Percentiles rank a stretch among this genome's conserved stretches.
Evolutionary conservation across 2,329 filamentous ascomycete species (phyloP).

Genomic region (Neofusicoccum cordaticola): DNA sequence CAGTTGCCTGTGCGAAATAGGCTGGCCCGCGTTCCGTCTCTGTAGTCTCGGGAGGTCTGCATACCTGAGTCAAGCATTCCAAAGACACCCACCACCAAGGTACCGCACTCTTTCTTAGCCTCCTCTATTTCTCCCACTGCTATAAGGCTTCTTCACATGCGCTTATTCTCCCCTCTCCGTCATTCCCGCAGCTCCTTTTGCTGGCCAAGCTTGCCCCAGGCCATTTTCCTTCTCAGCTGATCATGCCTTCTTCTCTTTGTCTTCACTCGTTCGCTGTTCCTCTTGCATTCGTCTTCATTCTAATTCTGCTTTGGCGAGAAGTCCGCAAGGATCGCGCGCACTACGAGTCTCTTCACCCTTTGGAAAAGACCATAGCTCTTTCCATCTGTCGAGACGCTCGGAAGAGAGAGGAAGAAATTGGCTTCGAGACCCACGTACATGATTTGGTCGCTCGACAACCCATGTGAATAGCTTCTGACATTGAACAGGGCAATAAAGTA

Average conservation of each 20-base stretch:
- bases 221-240: neutral
- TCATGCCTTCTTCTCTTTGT: constrained; percentile 5
- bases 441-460: neutral
- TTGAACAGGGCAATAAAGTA: neutral
- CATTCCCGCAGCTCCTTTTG: neutral
- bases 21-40: neutral
- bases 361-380: constrained; percentile 12
- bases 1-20: neutral
- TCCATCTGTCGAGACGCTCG: constrained; percentile 8
- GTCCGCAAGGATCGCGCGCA: constrained; percentile 6
- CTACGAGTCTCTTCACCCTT: constrained; percentile 11
- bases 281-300: constrained; percentile 12
- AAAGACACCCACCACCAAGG: constrained; percentile 8
- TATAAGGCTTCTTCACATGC: neutral
- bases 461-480: neutral
- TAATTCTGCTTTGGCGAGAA: constrained; percentile 8
- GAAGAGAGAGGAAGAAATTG: constrained; percentile 8
- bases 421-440: constrained; percentile 8
- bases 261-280: constrained; percentile 13
- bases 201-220: neutral
- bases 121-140: neutral
- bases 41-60: neutral
- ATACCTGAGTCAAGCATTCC: constrained; percentile 12
- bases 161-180: neutral
- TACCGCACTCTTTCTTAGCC: constrained; percentile 11